Evolutionary conservation across 23 red algal genomes (phyloP), one percentile per base, ranked within the genome.

Genomic region (Agarophyton chilense): DNA sequence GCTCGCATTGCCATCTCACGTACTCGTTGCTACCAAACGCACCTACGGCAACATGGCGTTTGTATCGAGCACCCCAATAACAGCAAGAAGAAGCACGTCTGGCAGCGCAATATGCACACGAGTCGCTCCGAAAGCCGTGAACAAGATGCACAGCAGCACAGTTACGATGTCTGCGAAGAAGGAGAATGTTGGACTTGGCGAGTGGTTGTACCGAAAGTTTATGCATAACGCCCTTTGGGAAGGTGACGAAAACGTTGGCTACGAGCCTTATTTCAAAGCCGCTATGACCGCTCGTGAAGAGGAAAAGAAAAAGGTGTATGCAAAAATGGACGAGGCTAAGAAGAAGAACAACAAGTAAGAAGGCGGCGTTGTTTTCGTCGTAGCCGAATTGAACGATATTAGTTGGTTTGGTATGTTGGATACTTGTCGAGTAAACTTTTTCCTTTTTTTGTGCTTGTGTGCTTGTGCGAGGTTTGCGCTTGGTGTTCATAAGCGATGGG

Each of bases 181-280:
- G 65, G 52, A 88, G 38, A 57, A 88, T 36, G 32, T 52, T 21
- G 72, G 84, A 9, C 40, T 88, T 4, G 68, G 47, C n/a, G 72
- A 76, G 19, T 88, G 84, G 84, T 47, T 88, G 49, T 77, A 77
- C 41, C 47, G 41, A 19, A 88, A 88, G 32, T 76, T 88, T 31
- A 88, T 88, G 84, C 84, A 88, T 24, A 88, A 88, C 47, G 68
- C 67, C 1, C 62, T 84, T 10, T 84, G 81, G 78, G 81, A 84
- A 84, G 81, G 81, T 3, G 84, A 88, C 32, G 66, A 88, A 31
- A 33, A 77, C 38, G 31, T 61, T 54, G 84, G 84, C n/a, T 88
- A 88, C 44, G 84, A 88, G 21, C 84, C 68, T 9, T 77, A 75
- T 41, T 78, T 64, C 68, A 88, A 88, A 49, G 84, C 65, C 40